phyloP scores from a whole-genome alignment of 2,329 filamentous ascomycete genomes.

The Endocalyx cinctus region DNA sequence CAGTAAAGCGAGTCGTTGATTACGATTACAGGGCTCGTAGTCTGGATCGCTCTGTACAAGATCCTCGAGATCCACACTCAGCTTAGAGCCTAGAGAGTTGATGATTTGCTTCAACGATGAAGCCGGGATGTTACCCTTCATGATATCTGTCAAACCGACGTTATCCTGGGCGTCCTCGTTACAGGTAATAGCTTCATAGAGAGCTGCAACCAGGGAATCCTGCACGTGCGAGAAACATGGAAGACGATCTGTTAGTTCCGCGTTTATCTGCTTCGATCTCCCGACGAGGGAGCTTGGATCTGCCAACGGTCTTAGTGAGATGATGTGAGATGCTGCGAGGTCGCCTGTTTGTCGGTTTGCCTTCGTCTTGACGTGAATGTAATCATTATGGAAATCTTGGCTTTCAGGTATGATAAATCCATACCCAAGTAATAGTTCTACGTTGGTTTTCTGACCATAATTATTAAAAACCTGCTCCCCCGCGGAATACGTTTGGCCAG shows the following conservation, averaged over 20 bases:
- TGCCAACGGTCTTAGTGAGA: constrained; percentile 46
- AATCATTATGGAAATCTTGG: constrained; percentile 52
- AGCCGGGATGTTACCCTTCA: constrained; percentile 39
- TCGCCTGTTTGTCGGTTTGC: constrained; percentile 23
- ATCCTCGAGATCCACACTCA: constrained; percentile 38
- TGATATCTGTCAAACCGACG: constrained; percentile 31
- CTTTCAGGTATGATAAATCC: constrained; percentile 53
- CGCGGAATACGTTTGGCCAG: constrained; percentile 37
- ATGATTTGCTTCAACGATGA: constrained; percentile 33
- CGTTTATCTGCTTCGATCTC: constrained; percentile 32
- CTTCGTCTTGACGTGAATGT: constrained; percentile 51
- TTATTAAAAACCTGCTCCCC: constrained; percentile 54
- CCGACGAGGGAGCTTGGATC: constrained; percentile 45
- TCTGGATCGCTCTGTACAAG: constrained; percentile 39
- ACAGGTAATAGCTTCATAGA: constrained; percentile 32
- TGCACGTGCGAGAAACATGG: constrained; percentile 46
- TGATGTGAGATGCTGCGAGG: constrained; percentile 31
- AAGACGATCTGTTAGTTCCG: constrained; percentile 28
- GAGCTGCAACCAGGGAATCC: constrained; percentile 48
- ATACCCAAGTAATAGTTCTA: constrained; percentile 62
- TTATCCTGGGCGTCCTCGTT: constrained; percentile 12
- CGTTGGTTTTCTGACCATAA: constrained; percentile 71
- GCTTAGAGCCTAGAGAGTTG: constrained; percentile 31
- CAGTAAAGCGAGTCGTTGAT: constrained; percentile 43
- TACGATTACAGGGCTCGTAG: constrained; percentile 33